These are phyloP conservation scores for Gamarada debralockiae DNA, from an alignment of 495 filamentous ascomycete species.

Conservation along the genomic window DNA sequence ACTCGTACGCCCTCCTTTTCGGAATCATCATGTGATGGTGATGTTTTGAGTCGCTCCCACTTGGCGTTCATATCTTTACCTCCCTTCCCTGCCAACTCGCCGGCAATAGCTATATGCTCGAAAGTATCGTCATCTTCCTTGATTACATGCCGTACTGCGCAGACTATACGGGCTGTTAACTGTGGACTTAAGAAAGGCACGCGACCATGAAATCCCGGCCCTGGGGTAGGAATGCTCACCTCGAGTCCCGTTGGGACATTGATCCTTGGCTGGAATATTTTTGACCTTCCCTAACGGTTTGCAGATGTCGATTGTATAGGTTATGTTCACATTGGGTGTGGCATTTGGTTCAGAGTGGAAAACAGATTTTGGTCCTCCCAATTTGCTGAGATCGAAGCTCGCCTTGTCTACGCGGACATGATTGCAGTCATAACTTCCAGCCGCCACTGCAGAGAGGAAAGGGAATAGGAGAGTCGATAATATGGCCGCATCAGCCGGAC, in stretches of 20 bases:
- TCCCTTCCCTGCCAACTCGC: conserved; percentile 51
- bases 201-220: not conserved
- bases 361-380: conserved; percentile 76
- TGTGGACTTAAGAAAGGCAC: not conserved
- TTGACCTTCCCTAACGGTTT: conserved; percentile 52
- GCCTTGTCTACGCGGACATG: conserved; percentile 52
- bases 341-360: conserved; percentile 49
- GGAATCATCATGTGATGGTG: conserved; percentile 52
- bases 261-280: conserved; percentile 39
- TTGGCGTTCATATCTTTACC: conserved; percentile 56
- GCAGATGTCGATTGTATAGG: conserved; percentile 89
- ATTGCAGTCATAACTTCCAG: conserved; percentile 57
- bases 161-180: conserved; percentile 50
- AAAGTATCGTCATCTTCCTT: conserved; percentile 38
- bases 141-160: conserved; percentile 62
- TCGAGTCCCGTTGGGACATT: conserved; percentile 60
- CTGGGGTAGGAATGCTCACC: conserved; percentile 36
- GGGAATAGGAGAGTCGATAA: conserved; percentile 44
- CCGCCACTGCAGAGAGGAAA: conserved; percentile 35
- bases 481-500: conserved; percentile 26
- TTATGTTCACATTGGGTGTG: conserved; percentile 55
- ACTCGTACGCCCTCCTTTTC: conserved; percentile 66
- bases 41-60: conserved; percentile 56
- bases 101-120: conserved; percentile 63
- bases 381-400: conserved; percentile 59